Conservation (phyloP, 352 stramenopile species). For the Globisporangium viniferum region DNA sequence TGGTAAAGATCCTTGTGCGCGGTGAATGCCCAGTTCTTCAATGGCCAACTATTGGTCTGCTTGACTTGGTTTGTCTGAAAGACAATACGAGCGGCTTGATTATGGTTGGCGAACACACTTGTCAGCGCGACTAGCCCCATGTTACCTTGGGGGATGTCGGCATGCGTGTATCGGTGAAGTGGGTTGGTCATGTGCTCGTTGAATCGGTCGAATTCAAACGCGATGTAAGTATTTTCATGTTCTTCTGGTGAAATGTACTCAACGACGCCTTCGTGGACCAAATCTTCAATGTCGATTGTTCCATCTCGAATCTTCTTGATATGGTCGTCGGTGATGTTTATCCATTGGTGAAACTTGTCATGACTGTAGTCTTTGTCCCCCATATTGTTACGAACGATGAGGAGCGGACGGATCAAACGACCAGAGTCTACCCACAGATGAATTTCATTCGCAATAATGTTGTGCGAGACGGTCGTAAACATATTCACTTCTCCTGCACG, state of each 20-base stretch:
- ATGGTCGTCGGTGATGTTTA: not conserved
- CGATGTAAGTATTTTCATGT: constrained; percentile 19
- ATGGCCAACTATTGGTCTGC: constrained; percentile 11
- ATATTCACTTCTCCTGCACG: not conserved
- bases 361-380: not conserved
- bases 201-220: constrained; percentile 15
- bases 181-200: constrained; percentile 11
- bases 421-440: not conserved
- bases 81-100: constrained; percentile 8
- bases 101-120: constrained; percentile 12
- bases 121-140: constrained; percentile 11
- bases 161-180: constrained; percentile 9
- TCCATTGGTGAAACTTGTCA: not conserved
- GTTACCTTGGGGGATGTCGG: constrained; percentile 10
- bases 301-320: not conserved
- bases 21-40: constrained; percentile 9
- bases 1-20: constrained; percentile 12
- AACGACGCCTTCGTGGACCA: constrained; percentile 9
- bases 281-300: constrained; percentile 15
- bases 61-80: constrained; percentile 15
- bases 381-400: not conserved
- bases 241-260: constrained; percentile 21
- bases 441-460: not conserved
- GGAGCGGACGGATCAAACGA: not conserved
- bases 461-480: not conserved